Evolutionary conservation across 176 grass and related monocot species (phyloP), one percentile per base, ranked within the genome.

Genomic region (Saccharum officinarum): DNA sequence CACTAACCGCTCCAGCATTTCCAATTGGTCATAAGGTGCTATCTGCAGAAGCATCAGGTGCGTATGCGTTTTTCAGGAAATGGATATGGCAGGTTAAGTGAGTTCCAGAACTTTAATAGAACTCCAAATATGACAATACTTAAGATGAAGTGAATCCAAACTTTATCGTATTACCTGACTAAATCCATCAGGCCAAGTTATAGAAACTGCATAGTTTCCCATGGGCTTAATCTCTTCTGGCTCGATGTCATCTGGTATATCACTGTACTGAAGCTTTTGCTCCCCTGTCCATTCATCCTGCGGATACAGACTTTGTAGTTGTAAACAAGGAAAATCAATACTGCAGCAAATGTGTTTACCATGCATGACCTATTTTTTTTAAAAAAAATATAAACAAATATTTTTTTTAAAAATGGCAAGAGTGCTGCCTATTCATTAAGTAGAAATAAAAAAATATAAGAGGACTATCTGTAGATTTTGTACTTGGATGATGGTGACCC

Each of bases 121-220:
- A 67, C 15, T 82, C 10, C 3, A 83, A 78, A 54, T 66, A 45
- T 37, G 23, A 16, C 23, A 69, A 72, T 59, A 62, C 52, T 18
- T 62, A 42, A 52, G 44, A 73, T 26, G 20, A 4, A 68, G 14
- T 38, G 26, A 73, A 76, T 76, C 38, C 36, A 86, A 23, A 69
- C 26, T 89, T 47, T 68, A 26, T 57, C 20, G 79, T n/a, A 61
- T 88, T 83, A 98, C 93, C 96, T 98, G 93, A 85, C 72, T 94
- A 86, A 98, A 98, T 55, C 96, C 96, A 86, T 98, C 96, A 67
- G 96, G 96, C 96, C 96, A 98, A n/a, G 96, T 94, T 87, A 98
- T 95, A 70, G 96, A 98, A 84, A 95, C 96, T 18, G 93, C 96
- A 41, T 98, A 98, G 84, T 98, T 98, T 69, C 96, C 96, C 93